Percentiles rank a stretch among this genome's conserved stretches.
phyloP scores from a whole-genome alignment of 768 basidiomycete genomes.

The Ephemerocybe angulata region DNA sequence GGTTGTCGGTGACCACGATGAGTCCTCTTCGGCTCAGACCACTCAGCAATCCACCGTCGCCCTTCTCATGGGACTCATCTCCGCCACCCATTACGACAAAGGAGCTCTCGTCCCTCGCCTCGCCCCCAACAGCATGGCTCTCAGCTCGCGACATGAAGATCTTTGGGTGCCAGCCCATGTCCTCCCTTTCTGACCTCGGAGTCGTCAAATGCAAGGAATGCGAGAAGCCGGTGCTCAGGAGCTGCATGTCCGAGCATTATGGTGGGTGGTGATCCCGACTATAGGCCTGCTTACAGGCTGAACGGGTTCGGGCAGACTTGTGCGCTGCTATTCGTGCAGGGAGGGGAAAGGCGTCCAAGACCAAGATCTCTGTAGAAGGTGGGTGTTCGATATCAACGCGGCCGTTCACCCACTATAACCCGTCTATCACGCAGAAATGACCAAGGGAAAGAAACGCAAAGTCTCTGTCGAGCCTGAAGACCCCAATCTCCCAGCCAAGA shows the following conservation, averaged over 20 bases:
- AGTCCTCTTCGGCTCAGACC: constrained; percentile 40
- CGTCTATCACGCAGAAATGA: constrained; percentile 18
- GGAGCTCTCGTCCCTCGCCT: constrained; percentile 45
- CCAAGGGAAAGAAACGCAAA: constrained; percentile 73
- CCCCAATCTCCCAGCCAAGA: constrained; percentile 63
- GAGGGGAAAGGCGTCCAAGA: constrained; percentile 52
- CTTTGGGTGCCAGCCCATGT: constrained; percentile 75
- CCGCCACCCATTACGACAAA: constrained; percentile 34
- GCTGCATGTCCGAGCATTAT: constrained; percentile 70
- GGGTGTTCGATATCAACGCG: constrained; percentile 7
- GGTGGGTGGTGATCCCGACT: constrained; percentile 38
- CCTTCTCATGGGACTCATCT: constrained; percentile 63
- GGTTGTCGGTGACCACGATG: neutral
- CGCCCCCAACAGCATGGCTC: constrained; percentile 83
- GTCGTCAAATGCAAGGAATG: constrained; percentile 79
- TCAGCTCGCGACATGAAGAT: constrained; percentile 84
- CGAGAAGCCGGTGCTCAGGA: constrained; percentile 73
- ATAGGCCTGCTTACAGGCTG: neutral
- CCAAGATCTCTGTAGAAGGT: constrained; percentile 51
- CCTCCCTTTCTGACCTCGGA: constrained; percentile 54
- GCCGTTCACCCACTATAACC: constrained; percentile 6
- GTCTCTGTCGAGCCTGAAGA: constrained; percentile 70
- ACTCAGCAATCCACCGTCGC: constrained; percentile 39
- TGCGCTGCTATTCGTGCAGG: constrained; percentile 59
- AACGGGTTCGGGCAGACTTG: constrained; percentile 38